Evolutionary conservation across 495 filamentous ascomycete species (phyloP), one percentile per base, ranked within the genome.

Genomic region (Xeromyces bisporus): DNA sequence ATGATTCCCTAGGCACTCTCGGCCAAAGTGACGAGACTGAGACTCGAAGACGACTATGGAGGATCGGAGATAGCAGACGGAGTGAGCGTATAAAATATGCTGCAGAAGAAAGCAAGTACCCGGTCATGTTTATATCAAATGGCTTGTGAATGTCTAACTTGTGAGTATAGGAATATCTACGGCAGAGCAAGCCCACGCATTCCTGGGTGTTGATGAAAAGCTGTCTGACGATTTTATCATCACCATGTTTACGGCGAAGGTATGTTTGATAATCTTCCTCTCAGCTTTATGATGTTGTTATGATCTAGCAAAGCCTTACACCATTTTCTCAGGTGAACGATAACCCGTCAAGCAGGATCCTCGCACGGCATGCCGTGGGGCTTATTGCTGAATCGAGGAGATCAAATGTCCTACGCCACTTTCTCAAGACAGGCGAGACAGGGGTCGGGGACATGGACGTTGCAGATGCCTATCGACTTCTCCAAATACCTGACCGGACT

Each of bases 131-230:
- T 25, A 21, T 8, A 16, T 34, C 9, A 12, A 24, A 15, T 15
- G 17, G 11, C 13, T 24, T 23, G 28, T 7, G 29, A 11, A 14
- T 28, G 7, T 26, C 39, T 47, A 31, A 48, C 18, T 16, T 15
- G 6, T 21, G 20, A n/a, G 1, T 20, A 41, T 29, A 68, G 62
- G 55, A 16, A 60, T 78, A n/a, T 55, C 66, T 18, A 75, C 58
- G 10, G 69, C 68, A 30, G 64, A 72, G 31, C 71, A 77, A 44
- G 73, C 74, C 3, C 48, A 73, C 11, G 46, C 64, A 3, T 79
- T 62, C 43, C 52, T 79, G 12, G 69, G 63, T 18, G 62, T 69
- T 6, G 51, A 59, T 24, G 46, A 57, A 32, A 38, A 48, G n/a
- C 66, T 60, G 3, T 36, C 53, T 0, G 73, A 79, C 43, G 70